Percentiles rank a stretch among this genome's conserved stretches.
These are phyloP conservation scores for Fraxinus baroniana DNA, from an alignment of 305 asterid species.

Conservation along the genomic window DNA sequence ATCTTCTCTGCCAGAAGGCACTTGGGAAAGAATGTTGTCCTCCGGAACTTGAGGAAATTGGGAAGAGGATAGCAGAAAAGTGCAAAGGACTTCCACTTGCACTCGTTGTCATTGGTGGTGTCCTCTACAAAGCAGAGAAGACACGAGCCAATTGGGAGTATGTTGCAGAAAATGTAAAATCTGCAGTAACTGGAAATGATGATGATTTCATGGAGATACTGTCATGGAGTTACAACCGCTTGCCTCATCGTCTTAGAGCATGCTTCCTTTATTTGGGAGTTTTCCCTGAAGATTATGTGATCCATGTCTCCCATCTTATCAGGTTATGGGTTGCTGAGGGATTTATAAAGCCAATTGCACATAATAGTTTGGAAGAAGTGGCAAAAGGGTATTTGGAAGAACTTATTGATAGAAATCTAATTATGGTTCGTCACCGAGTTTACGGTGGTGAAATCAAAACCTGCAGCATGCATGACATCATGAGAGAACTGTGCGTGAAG, in stretches of 20 bases:
- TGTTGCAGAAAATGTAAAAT: neutral
- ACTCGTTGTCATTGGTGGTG: neutral
- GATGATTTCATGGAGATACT: neutral
- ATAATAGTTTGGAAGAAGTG: neutral
- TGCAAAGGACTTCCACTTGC: neutral
- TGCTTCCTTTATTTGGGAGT: neutral
- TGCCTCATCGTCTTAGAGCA: neutral
- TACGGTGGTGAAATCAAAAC: neutral
- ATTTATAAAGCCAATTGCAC: neutral
- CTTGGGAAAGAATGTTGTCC: neutral
- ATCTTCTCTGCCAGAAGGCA: neutral
- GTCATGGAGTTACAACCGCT: neutral
- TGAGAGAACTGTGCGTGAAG: neutral
- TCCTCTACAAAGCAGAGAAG: neutral
- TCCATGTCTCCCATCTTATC: neutral
- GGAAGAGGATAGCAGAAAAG: neutral
- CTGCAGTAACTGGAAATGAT: neutral
- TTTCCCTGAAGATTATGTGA: neutral
- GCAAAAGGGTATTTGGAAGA: neutral
- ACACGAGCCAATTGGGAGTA: neutral
- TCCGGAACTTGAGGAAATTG: neutral
- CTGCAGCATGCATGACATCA: neutral
- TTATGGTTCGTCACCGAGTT: neutral
- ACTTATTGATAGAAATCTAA: neutral
- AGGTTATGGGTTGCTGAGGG: neutral